Evolutionary conservation across 768 basidiomycete genomes (phyloP).

Genomic region (Lyophyllum shimeji): DNA sequence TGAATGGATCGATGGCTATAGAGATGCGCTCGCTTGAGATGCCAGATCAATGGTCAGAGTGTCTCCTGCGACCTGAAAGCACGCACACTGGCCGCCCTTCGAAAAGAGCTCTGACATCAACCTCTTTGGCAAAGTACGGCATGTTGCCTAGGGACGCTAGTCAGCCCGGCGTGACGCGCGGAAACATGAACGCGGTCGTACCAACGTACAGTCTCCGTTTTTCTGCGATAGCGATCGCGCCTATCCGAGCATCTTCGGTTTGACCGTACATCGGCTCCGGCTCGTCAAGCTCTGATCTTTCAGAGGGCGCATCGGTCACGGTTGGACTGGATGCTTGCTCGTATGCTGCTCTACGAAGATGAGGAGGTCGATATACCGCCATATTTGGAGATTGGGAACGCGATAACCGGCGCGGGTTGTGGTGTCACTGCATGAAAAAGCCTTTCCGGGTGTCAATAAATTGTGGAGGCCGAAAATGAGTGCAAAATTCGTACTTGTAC

Average conservation of each 20-base stretch:
- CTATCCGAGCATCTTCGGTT: not conserved
- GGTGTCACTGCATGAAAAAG: no score
- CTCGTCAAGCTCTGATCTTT: not conserved
- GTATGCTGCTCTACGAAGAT: not conserved
- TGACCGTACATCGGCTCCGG: not conserved
- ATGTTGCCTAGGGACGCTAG: not conserved
- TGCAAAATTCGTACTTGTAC: no score
- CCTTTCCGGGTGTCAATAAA: no score
- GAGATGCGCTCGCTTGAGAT: not conserved
- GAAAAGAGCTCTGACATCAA: not conserved
- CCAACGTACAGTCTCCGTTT: not conserved
- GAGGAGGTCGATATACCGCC: not conserved
- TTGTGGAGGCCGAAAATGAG: no score
- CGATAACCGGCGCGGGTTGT: no score
- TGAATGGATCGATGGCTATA: slow-evolving; percentile 7
- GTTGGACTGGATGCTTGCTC: not conserved
- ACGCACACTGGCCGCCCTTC: not conserved
- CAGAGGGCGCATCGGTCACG: not conserved
- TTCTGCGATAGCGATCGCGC: not conserved
- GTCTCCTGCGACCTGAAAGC: no score
- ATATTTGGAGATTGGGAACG: not conserved
- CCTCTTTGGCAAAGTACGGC: slow-evolving; percentile 1
- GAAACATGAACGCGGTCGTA: not conserved
- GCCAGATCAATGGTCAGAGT: not conserved
- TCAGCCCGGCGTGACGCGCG: not conserved